phyloP scores from a whole-genome alignment of 1,284 basidiomycete genomes.

The Takashimella tepidaria region DNA sequence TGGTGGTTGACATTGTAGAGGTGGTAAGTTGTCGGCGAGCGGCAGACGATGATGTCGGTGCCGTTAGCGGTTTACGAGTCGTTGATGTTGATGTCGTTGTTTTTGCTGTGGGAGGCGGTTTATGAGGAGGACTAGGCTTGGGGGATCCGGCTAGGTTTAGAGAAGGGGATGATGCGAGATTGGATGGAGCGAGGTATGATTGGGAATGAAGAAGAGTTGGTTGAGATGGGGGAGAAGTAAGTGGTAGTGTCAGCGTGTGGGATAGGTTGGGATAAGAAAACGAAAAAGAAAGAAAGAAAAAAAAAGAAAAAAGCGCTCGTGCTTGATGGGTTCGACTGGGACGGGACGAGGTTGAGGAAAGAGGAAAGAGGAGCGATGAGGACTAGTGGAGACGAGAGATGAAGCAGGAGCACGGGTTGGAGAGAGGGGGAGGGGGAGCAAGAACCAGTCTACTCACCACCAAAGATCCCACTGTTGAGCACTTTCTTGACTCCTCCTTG shows the following conservation, averaged over 20 bases:
- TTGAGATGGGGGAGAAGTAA: not conserved
- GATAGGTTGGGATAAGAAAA: not conserved
- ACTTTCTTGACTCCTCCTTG: constrained; percentile 38
- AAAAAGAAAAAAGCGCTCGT: too few species aligned
- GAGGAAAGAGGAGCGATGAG: not conserved
- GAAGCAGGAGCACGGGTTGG: not conserved
- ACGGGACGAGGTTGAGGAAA: not conserved
- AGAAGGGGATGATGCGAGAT: not conserved
- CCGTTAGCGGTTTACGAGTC: constrained; percentile 16
- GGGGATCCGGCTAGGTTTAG: constrained; percentile 7
- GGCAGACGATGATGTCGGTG: constrained; percentile 15
- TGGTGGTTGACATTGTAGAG: not conserved
- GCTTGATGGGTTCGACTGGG: too few species aligned
- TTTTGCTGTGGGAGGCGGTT: constrained; percentile 8
- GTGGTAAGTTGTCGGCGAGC: constrained; percentile 4
- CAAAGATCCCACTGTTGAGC: constrained; percentile 43
- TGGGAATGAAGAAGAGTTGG: not conserved
- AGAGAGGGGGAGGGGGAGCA: not conserved
- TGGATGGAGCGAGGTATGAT: not conserved
- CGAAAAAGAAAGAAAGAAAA: not conserved
- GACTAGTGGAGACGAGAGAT: not conserved
- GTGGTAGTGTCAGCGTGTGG: not conserved
- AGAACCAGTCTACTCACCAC: constrained; percentile 23
- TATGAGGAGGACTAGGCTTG: constrained; percentile 14
- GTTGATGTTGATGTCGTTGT: constrained; percentile 2